phyloP scores from a whole-genome alignment of 108 stramenopile species.

The Pelagomonas calceolata region DNA sequence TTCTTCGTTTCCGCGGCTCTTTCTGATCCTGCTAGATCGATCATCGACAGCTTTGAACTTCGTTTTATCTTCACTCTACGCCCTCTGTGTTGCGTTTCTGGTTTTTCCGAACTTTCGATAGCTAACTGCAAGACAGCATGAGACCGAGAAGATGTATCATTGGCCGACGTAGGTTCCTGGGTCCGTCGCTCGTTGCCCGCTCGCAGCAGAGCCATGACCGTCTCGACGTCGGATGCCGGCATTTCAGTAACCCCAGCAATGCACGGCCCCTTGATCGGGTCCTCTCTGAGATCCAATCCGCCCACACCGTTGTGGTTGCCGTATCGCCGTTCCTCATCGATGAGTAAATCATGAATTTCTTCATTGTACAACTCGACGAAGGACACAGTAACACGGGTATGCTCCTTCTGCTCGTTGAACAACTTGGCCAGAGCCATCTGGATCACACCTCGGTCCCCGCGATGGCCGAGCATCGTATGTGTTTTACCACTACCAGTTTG shows the following conservation, averaged over 20 bases:
- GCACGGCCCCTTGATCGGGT: conserved; percentile 44
- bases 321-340: neutral
- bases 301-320: neutral
- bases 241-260: conserved; percentile 46
- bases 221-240: conserved; percentile 18
- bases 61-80: neutral
- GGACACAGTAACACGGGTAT: conserved; percentile 6
- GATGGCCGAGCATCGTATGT: conserved; percentile 40
- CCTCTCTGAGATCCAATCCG: conserved; percentile 42
- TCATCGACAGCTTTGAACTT: neutral
- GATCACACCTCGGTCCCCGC: conserved; percentile 29
- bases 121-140: conserved; percentile 52
- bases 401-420: conserved; percentile 6
- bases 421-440: conserved; percentile 36
- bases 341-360: conserved; percentile 42
- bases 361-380: conserved; percentile 50
- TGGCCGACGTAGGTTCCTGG: conserved; percentile 43
- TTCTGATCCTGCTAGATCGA: conserved; percentile 58
- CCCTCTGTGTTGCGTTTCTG: neutral
- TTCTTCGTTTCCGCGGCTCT: conserved; percentile 48
- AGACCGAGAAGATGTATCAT: conserved; percentile 39
- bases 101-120: conserved; percentile 15
- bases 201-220: conserved; percentile 42
- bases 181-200: conserved; percentile 41
- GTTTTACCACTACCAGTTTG: conserved; percentile 46